Evolutionary conservation across 495 filamentous ascomycete species (phyloP).

Genomic region (Neurospora sp.): DNA sequence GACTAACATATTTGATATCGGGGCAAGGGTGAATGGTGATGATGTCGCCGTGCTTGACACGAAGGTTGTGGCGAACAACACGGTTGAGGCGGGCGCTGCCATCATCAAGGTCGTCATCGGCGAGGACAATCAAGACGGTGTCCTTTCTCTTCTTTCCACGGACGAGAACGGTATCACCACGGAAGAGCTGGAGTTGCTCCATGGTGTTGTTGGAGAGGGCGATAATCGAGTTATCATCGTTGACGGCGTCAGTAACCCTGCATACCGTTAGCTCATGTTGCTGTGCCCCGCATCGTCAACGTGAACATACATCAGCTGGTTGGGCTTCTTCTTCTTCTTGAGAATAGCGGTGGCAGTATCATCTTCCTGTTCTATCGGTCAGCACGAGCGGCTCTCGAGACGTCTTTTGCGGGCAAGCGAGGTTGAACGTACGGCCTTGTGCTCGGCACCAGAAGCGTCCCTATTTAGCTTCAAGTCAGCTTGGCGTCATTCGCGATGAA

Average conservation of each 20-base stretch:
- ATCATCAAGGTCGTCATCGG: slow-evolving; percentile 96
- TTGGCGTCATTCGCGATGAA: not conserved
- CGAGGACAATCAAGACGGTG: slow-evolving; percentile 91
- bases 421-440: slow-evolving; percentile 63
- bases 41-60: slow-evolving; percentile 96
- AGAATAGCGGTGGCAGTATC: slow-evolving; percentile 95
- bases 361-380: slow-evolving; percentile 49
- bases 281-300: not conserved
- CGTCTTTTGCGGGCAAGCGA: not conserved
- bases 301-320: slow-evolving; percentile 76
- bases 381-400: slow-evolving; percentile 14
- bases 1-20: slow-evolving; percentile 98
- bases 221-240: slow-evolving; percentile 99
- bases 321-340: slow-evolving; percentile 99
- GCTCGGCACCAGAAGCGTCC: slow-evolving; percentile 81
- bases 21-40: slow-evolving; percentile 97
- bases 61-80: slow-evolving; percentile 93
- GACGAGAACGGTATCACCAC: slow-evolving; percentile 93
- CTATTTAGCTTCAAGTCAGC: slow-evolving; percentile 39
- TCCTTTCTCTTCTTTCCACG: slow-evolving; percentile 99
- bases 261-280: slow-evolving; percentile 26
- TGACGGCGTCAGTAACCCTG: slow-evolving; percentile 92
- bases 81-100: slow-evolving; percentile 94
- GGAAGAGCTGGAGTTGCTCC: slow-evolving; percentile 96
- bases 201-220: slow-evolving; percentile 98